Conservation (phyloP, 1,284 basidiomycete species). For the Trametes pubescens region DNA sequence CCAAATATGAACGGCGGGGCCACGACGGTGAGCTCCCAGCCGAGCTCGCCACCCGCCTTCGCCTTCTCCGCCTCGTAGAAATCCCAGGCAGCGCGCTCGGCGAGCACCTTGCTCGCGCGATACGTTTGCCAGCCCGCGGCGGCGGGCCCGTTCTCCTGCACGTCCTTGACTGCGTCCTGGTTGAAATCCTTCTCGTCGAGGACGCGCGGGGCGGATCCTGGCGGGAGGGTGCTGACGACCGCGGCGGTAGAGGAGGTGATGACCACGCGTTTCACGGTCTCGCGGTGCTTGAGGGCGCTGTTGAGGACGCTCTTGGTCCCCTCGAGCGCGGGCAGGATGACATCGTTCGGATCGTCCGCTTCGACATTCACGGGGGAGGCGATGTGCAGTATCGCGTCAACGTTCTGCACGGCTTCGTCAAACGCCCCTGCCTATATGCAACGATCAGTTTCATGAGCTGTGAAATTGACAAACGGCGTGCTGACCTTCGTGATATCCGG, state of each 20-base stretch:
- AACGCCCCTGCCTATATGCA: conserved; percentile 28
- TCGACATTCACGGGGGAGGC: conserved; percentile 51
- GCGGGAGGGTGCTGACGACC: conserved; percentile 46
- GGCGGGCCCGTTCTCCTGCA: conserved; percentile 61
- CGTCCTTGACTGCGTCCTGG: conserved; percentile 56
- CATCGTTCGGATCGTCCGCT: conserved; percentile 44
- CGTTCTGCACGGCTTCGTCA: conserved; percentile 5
- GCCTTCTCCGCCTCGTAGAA: conserved; percentile 61
- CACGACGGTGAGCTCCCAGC: conserved; percentile 61
- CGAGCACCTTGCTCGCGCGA: conserved; percentile 71
- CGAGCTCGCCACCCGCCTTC: conserved; percentile 39
- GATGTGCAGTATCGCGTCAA: conserved; percentile 49
- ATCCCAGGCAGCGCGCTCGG: conserved; percentile 63
- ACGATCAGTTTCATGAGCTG: background rate
- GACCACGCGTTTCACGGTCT: conserved; percentile 52
- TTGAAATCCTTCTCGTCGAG: conserved; percentile 73
- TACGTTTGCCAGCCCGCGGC: conserved; percentile 57
- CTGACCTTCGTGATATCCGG: conserved; percentile 12
- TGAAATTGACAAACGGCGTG: no score
- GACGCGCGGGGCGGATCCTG: conserved; percentile 12
- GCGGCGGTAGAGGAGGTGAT: conserved; percentile 67
- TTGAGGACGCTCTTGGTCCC: conserved; percentile 39
- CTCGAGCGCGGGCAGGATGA: conserved; percentile 40
- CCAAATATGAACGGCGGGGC: conserved; percentile 62
- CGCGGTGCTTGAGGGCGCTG: conserved; percentile 12